Evolutionary conservation across 768 basidiomycete genomes (phyloP), one percentile per base, ranked within the genome.

Genomic region (Russula ochroleuca): DNA sequence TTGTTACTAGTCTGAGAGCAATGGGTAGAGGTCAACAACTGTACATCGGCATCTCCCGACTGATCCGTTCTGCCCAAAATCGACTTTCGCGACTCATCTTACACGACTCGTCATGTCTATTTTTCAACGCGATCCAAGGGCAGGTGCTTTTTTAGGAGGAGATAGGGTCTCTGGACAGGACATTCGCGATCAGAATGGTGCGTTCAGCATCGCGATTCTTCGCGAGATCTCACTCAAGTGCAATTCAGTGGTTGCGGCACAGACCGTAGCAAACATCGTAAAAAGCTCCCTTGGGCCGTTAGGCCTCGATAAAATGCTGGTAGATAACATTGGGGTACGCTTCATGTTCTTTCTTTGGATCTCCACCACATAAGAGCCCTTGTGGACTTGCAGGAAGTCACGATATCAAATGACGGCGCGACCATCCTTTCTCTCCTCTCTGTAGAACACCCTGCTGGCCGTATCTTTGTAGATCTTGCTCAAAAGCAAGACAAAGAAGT

Each of bases 401-500:
- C 97, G 35, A 98, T 99, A 74, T 98, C 97, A 52, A 99, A 99
- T 77, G 97, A 98, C 78, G 97, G 97, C 53, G 97, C 97, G 17
- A 98, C 97, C n/a, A 99, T 99, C 70, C 85, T 99, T 43, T 88
- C 92, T 25, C 81, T 98, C 21, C 80, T 98, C 45, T 86, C 93
- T 17, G 95, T 99, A 50, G 93, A 97, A 71, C 94, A 98, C 72
- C 97, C 97, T 31, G 97, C 97, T 5, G 97, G 94, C 23, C 88
- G 92, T 67, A 94, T 99, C 67, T 94, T 99, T 68, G 95, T 98
- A 52, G 94, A 98, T 76, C 90, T 99, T 50, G 94, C 97, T 2
- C 95, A 98, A 77, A 98, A 98, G 72, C 95, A 98, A 76, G 97
- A 99, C 76, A 97, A 95, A 74, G 97, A 99, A 77, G 97, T 99